Evolutionary conservation across 257 asterid species (phyloP).

Genomic region (Nicotiana noctiflora): DNA sequence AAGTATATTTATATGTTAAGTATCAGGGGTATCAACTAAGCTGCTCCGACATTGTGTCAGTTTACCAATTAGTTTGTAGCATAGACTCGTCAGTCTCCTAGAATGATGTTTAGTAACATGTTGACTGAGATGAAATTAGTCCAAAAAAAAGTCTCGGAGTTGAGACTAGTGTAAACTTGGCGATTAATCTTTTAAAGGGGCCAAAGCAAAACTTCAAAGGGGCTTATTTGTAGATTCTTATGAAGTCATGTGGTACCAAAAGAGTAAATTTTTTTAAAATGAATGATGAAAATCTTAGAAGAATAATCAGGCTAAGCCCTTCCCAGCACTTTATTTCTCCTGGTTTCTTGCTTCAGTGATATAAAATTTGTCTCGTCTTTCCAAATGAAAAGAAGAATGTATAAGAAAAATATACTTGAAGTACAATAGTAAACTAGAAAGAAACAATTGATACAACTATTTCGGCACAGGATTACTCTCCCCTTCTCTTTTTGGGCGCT

Average conservation of each 20-base stretch:
- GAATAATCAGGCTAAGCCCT: too few species aligned
- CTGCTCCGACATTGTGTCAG: too few species aligned
- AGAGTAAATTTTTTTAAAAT: not conserved
- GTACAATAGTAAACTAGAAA: too few species aligned
- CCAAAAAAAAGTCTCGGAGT: not conserved
- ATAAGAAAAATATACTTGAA: too few species aligned
- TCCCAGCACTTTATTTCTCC: too few species aligned
- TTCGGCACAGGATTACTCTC: not conserved
- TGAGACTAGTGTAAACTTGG: conserved; percentile 1
- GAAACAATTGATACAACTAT: too few species aligned
- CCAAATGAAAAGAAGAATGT: too few species aligned
- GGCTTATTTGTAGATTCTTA: not conserved
- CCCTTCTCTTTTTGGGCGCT: not conserved
- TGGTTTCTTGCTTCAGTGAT: too few species aligned
- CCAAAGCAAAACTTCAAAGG: not conserved
- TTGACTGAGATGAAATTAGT: not conserved
- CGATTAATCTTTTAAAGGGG: not conserved
- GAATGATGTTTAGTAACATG: not conserved
- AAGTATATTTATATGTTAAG: not conserved
- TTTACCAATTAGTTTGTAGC: not conserved
- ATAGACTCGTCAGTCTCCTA: not conserved
- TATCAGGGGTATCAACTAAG: not conserved
- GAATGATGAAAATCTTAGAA: too few species aligned
- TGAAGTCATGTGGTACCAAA: not conserved
- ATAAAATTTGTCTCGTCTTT: too few species aligned